These are phyloP conservation scores for Botryotinia globosa DNA, from an alignment of 2,329 filamentous ascomycete genomes.

Conservation along the genomic window DNA sequence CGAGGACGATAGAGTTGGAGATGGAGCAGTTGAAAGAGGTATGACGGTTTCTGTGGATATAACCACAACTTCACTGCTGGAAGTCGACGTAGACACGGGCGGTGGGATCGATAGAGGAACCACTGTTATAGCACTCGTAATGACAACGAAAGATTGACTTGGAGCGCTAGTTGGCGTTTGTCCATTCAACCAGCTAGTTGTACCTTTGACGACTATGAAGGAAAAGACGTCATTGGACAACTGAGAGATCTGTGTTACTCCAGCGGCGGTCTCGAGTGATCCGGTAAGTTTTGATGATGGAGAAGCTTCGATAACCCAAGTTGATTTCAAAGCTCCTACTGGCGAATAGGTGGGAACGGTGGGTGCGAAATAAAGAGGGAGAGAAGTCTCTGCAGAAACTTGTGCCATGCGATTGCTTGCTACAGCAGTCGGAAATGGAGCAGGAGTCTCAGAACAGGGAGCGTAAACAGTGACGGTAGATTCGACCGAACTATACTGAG, in stretches of 20 bases:
- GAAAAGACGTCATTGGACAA: background rate
- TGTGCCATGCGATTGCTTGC: background rate
- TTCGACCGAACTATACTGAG: background rate
- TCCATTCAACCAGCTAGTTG: conserved; percentile 31
- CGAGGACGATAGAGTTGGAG: background rate
- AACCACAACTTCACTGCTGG: background rate
- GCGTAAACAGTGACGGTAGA: background rate
- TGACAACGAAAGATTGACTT: conserved; percentile 23
- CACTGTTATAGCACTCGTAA: conserved; percentile 30
- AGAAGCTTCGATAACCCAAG: background rate
- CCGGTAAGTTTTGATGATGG: background rate
- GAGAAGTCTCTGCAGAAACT: background rate
- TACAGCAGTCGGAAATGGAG: background rate
- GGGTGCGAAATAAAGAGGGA: background rate
- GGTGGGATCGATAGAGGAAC: conserved; percentile 22
- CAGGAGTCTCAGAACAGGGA: background rate
- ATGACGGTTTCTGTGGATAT: conserved; percentile 26
- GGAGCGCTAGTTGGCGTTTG: conserved; percentile 24
- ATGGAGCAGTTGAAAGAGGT: conserved; percentile 19
- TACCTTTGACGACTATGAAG: conserved; percentile 28
- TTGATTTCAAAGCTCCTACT: background rate
- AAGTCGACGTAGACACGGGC: accelerated
- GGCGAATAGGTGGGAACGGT: background rate
- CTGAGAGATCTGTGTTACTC: background rate
- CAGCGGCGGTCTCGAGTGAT: background rate